Conservation (phyloP, 345 rosid species). For the Acer saccharum region DNA sequence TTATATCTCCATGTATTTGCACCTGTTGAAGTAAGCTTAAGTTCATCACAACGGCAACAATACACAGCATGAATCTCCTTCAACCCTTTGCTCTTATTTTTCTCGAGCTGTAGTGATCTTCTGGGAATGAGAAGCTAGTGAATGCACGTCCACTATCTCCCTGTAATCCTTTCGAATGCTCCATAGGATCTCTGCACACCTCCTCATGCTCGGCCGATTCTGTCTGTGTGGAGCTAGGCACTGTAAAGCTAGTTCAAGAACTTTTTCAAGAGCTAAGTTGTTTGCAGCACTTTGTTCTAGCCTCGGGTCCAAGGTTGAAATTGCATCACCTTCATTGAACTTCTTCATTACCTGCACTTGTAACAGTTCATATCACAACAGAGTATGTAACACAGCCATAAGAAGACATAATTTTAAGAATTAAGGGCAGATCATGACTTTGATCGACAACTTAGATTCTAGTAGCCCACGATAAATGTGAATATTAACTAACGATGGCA, state of each 20-base stretch:
- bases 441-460: neutral
- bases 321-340: constrained; percentile 65
- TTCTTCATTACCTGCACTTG: constrained; percentile 74
- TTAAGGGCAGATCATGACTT: neutral
- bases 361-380: constrained; percentile 16
- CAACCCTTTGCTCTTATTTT: constrained; percentile 19
- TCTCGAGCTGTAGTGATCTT: constrained; percentile 30
- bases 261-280: constrained; percentile 64
- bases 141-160: constrained; percentile 40
- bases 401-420: too few relatives aligned
- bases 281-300: constrained; percentile 52
- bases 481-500: neutral
- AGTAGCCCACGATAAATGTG: neutral
- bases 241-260: constrained; percentile 69
- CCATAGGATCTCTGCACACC: constrained; percentile 88
- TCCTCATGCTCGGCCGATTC: constrained; percentile 77
- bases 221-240: constrained; percentile 78
- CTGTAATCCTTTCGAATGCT: constrained; percentile 81
- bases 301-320: constrained; percentile 64
- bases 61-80: neutral
- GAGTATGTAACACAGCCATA: neutral
- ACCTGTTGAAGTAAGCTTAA: neutral
- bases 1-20: neutral
- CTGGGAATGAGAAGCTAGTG: constrained; percentile 39
- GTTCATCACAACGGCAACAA: neutral